Base-by-base conservation (phyloP, 2,329 filamentous ascomycete species). In the Calonectria fujianensis region DNA sequence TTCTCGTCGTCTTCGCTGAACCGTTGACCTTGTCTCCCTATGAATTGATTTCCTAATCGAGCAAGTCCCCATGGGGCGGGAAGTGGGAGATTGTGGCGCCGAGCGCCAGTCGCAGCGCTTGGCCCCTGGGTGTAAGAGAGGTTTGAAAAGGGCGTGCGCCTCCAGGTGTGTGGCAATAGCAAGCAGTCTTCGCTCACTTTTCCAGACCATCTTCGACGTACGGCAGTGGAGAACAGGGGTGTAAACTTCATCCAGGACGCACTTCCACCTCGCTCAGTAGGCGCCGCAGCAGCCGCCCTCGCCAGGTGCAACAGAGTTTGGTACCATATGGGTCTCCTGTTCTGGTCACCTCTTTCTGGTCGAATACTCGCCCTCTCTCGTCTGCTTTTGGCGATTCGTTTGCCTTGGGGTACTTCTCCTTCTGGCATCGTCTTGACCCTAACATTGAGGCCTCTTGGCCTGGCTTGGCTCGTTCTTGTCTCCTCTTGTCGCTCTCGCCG, bases 291-390 rank as follows among this genome's bases (percentile, higher is more conserved):
- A 69, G 76, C 63, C 52, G 52, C 61, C 73, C 65, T 73, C 70
- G 45, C 59, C 74, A 67, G 67, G 71, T 61, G 35, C 70, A 70
- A 80, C 78, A 79, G 74, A 80, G 72, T 80, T 80, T 80, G 52
- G 78, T 79, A 80, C 78, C 74, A 69, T 65, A 69, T 67, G 52
- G 75, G 70, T 52, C 54, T 64, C 68, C 63, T 59, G 57, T 69
- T 65, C 57, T 70, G 37, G 61, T 45, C 37, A 10, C 18, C 61
- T 64, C 61, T 64, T 64, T 64, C 61, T 45, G 61, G 61, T 48
- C 39, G 61, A 45, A 35, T 64, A 50, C 45, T 39, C 64, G 61
- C 54, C 29, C 32, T 29, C 64, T n/a, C 54, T 73, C 41, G 51
- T 67, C 64, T 63, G 32, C 35, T 69, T 68, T 37, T 35, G 51